Conservation (phyloP, 1,284 basidiomycete species). For the Hypsizygus ulmarius region DNA sequence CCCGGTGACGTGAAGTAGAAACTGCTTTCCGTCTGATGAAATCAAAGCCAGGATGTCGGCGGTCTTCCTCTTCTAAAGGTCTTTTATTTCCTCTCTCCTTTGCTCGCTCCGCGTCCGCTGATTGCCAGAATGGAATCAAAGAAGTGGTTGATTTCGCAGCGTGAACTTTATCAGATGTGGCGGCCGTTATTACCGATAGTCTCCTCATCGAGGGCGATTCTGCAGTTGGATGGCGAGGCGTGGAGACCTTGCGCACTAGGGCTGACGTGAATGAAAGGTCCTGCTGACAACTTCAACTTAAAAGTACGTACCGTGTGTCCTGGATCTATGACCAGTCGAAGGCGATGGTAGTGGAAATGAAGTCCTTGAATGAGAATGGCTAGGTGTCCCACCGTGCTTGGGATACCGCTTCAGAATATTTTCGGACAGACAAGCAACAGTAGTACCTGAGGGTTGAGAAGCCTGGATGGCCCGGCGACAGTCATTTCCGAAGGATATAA, state of each 20-base stretch:
- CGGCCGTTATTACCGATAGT: constrained; percentile 13
- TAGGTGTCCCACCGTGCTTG: background rate
- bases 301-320: constrained; percentile 8
- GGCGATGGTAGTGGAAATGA: constrained; percentile 8
- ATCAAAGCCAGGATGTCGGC: constrained; percentile 9
- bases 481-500: background rate
- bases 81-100: constrained; percentile 16
- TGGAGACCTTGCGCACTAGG: constrained; percentile 11
- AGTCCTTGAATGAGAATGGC: background rate
- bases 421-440: background rate
- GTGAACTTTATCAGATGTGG: background rate
- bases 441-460: constrained; percentile 4
- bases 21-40: constrained; percentile 18
- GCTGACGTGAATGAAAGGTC: background rate
- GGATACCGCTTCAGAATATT: background rate
- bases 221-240: background rate
- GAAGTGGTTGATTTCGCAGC: constrained; percentile 17
- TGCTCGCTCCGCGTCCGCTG: constrained; percentile 24
- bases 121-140: constrained; percentile 25
- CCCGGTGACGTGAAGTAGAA: constrained; percentile 9
- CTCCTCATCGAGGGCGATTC: constrained; percentile 9
- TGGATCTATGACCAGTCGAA: constrained; percentile 6
- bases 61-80: constrained; percentile 16
- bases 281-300: background rate
- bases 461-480: background rate